These are phyloP conservation scores for Aspergillus coremiiformis DNA, from an alignment of 495 filamentous ascomycete genomes.

Conservation along the genomic window DNA sequence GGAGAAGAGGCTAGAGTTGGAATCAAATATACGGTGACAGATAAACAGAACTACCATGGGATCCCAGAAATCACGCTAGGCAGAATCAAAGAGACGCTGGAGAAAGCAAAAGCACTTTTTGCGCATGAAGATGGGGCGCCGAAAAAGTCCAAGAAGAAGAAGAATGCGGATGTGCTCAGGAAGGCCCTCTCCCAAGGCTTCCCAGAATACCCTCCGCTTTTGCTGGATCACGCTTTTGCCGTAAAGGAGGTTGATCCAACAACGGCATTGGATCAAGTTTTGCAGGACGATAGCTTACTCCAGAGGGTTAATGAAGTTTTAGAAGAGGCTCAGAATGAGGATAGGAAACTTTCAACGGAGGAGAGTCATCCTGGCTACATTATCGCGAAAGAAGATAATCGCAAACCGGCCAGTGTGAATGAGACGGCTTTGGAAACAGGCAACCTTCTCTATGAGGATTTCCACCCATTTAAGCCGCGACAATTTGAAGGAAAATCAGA, in stretches of 20 bases:
- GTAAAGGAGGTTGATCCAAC: slow-evolving; percentile 58
- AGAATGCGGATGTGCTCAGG: slow-evolving; percentile 62
- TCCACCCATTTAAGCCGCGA: slow-evolving; percentile 83
- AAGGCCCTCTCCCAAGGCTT: slow-evolving; percentile 75
- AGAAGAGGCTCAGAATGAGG: slow-evolving; percentile 49
- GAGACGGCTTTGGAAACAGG: slow-evolving; percentile 35
- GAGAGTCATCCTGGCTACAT: slow-evolving; percentile 65
- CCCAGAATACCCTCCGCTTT: slow-evolving; percentile 74
- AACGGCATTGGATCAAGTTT: slow-evolving; percentile 56
- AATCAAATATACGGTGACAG: slow-evolving; percentile 67
- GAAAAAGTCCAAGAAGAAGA: slow-evolving; percentile 74
- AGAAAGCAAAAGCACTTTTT: slow-evolving; percentile 52
- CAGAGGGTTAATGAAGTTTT: slow-evolving; percentile 57
- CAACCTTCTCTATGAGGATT: slow-evolving; percentile 78
- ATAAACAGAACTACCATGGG: slow-evolving; percentile 74
- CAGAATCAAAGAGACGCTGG: slow-evolving; percentile 59
- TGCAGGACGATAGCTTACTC: slow-evolving; percentile 57
- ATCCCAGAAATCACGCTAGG: slow-evolving; percentile 66
- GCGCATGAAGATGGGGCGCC: slow-evolving; percentile 41
- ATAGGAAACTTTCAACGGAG: slow-evolving; percentile 35
- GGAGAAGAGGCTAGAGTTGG: slow-evolving; percentile 70
- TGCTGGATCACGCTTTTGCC: slow-evolving; percentile 80
- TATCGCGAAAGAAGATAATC: slow-evolving; percentile 59
- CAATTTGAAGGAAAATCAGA: slow-evolving; percentile 67
- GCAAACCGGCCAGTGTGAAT: slow-evolving; percentile 22